phyloP scores from a whole-genome alignment of 208 protist species.

The Wallacemonas sp. region DNA sequence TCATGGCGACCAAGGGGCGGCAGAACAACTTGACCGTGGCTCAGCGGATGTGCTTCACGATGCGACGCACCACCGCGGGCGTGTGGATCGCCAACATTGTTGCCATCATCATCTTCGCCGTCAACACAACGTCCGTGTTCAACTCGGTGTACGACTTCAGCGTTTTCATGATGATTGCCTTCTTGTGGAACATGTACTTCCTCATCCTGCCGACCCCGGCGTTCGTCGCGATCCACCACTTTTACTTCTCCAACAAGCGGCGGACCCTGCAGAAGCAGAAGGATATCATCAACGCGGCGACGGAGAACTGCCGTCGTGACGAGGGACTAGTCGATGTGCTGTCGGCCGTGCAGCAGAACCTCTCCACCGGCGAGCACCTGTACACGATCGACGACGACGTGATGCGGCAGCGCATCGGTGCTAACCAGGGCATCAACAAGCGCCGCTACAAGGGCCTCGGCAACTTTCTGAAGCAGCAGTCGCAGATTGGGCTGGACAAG shows the following conservation, averaged over 20 bases:
- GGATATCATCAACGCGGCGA: constrained; percentile 31
- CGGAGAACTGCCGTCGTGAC: constrained; percentile 23
- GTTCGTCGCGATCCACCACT: constrained; percentile 54
- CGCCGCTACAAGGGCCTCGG: constrained; percentile 10
- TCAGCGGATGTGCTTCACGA: constrained; percentile 60
- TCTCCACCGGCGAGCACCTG: constrained; percentile 11
- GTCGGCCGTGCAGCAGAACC: constrained; percentile 26
- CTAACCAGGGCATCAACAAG: constrained; percentile 26
- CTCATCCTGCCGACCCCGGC: constrained; percentile 42
- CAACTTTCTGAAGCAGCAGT: constrained; percentile 18
- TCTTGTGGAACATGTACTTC: constrained; percentile 62
- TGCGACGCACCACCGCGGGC: constrained; percentile 30
- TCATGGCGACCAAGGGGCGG: constrained; percentile 59
- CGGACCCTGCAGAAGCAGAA: constrained; percentile 48
- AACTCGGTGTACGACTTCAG: constrained; percentile 45
- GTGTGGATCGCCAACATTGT: constrained; percentile 47
- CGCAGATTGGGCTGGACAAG: constrained; percentile 13
- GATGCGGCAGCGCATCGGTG: constrained; percentile 18
- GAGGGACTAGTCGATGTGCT: constrained; percentile 20
- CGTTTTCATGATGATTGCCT: constrained; percentile 55
- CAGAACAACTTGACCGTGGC: constrained; percentile 58
- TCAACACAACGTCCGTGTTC: constrained; percentile 55
- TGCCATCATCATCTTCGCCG: constrained; percentile 48
- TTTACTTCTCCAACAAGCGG: constrained; percentile 42
- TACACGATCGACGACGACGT: constrained; percentile 30